Percentiles rank a stretch among this genome's conserved stretches.
These are phyloP conservation scores for Angomonas ambiguus DNA, from an alignment of 208 protist species.

Conservation along the genomic window DNA sequence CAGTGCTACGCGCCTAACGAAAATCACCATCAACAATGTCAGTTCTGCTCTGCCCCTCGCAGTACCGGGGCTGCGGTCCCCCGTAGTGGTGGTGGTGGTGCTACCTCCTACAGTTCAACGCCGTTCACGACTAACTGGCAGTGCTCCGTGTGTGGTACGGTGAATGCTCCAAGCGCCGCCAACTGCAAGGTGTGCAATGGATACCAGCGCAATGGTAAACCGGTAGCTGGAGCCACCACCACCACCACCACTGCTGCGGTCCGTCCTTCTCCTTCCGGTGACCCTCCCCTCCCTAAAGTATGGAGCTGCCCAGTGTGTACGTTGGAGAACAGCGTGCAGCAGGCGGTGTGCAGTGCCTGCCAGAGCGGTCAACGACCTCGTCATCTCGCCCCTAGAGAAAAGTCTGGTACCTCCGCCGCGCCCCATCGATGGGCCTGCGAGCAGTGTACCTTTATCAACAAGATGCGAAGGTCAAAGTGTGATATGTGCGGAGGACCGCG, in stretches of 20 bases:
- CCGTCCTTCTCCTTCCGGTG: not conserved
- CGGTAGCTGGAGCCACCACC: slow-evolving; percentile 7
- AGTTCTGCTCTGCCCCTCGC: slow-evolving; percentile 47
- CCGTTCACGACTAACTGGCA: slow-evolving; percentile 30
- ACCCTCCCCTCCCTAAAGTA: slow-evolving; percentile 16
- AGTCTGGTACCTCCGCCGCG: slow-evolving; percentile 10
- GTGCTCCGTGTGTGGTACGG: slow-evolving; percentile 60
- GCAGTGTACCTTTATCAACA: slow-evolving; percentile 69
- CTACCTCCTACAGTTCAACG: slow-evolving; percentile 16
- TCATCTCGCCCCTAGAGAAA: slow-evolving; percentile 22
- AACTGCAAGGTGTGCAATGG: slow-evolving; percentile 57
- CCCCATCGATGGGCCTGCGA: slow-evolving; percentile 47
- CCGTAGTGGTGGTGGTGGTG: no score
- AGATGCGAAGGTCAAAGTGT: slow-evolving; percentile 37
- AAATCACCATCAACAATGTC: slow-evolving; percentile 35
- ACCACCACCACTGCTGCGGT: not conserved
- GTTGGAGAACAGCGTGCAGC: slow-evolving; percentile 51
- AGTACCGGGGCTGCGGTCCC: no score
- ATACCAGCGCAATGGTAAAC: slow-evolving; percentile 65
- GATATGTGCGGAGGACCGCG: slow-evolving; percentile 66
- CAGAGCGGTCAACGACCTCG: slow-evolving; percentile 69
- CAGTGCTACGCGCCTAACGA: slow-evolving; percentile 63
- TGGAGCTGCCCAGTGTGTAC: slow-evolving; percentile 81
- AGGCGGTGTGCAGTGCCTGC: slow-evolving; percentile 62
- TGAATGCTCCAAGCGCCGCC: slow-evolving; percentile 29